Conservation (phyloP, 768 basidiomycete species). For the Xerocomus brunneocitrinus region DNA sequence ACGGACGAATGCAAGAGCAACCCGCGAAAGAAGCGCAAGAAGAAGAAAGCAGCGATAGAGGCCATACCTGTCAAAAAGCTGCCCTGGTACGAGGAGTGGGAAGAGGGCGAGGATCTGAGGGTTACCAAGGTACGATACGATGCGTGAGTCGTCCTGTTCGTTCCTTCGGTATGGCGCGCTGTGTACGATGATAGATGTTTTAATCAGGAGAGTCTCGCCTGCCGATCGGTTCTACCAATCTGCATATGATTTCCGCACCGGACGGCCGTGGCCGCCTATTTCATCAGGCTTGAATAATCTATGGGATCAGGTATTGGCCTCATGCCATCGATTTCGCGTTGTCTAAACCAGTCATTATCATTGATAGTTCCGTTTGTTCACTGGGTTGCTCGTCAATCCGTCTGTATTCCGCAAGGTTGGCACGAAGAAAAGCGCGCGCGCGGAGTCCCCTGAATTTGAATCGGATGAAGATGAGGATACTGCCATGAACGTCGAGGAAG, state of each 20-base stretch:
- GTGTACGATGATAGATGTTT: neutral
- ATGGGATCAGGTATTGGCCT: constrained; percentile 59
- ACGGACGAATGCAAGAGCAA: constrained; percentile 56
- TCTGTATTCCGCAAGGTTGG: constrained; percentile 32
- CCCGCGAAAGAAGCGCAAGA: constrained; percentile 48
- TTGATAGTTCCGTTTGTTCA: constrained; percentile 54
- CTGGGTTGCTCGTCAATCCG: constrained; percentile 51
- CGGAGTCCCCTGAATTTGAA: constrained; percentile 34
- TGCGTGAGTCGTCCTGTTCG: constrained; percentile 38
- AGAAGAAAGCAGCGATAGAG: constrained; percentile 22
- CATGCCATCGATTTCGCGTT: neutral
- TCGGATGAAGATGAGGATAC: constrained; percentile 27
- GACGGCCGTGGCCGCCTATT: constrained; percentile 36
- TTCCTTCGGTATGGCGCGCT: neutral
- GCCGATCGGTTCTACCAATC: constrained; percentile 58
- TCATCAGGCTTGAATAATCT: constrained; percentile 35
- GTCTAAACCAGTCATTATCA: constrained; percentile 3
- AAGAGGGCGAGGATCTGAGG: constrained; percentile 50
- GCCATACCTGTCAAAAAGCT: constrained; percentile 22
- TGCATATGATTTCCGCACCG: constrained; percentile 49
- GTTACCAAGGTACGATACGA: constrained; percentile 41
- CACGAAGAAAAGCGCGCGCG: constrained; percentile 27
- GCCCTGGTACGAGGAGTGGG: constrained; percentile 74
- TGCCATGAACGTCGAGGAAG: constrained; percentile 4
- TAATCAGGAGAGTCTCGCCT: constrained; percentile 38